phyloP scores from a whole-genome alignment of 2,329 filamentous ascomycete species.

The Neospermospora avenae region DNA sequence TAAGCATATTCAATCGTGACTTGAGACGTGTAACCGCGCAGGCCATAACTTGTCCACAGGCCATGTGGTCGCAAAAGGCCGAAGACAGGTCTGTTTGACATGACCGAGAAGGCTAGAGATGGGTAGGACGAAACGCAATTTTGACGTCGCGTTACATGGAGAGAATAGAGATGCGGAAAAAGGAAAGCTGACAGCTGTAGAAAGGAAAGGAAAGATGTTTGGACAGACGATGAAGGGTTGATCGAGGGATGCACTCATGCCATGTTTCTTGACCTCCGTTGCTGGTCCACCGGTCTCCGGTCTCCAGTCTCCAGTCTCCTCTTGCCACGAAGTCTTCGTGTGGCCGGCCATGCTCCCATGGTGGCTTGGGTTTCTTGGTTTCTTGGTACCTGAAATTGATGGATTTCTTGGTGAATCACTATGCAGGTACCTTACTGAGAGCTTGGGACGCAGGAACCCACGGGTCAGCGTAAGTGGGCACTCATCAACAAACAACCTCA shows the following conservation, averaged over 20 bases:
- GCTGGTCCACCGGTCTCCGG: conserved; percentile 10
- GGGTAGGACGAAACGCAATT: background rate
- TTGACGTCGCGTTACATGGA: too few species aligned
- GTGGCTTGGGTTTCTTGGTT: background rate
- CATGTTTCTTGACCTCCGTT: background rate
- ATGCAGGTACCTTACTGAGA: conserved; percentile 6
- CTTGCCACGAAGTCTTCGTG: conserved; percentile 7
- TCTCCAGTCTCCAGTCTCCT: too few species aligned
- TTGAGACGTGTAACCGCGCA: background rate
- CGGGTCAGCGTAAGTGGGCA: background rate
- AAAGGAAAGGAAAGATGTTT: too few species aligned
- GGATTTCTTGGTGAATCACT: background rate
- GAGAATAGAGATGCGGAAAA: too few species aligned
- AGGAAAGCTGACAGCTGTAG: too few species aligned
- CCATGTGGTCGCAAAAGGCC: background rate
- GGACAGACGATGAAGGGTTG: too few species aligned
- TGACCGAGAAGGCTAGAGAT: background rate
- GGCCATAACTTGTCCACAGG: background rate
- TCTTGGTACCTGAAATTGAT: background rate
- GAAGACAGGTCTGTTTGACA: background rate
- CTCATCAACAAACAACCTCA: too few species aligned
- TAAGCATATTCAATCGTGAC: background rate
- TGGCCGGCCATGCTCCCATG: background rate
- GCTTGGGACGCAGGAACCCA: background rate
- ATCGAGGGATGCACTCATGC: background rate